A percentile compares a stretch with the other conserved stretches of the same genome.
phyloP scores from a whole-genome alignment of 1,139 yeast genomes.

The Waltiozyma sp. region DNA sequence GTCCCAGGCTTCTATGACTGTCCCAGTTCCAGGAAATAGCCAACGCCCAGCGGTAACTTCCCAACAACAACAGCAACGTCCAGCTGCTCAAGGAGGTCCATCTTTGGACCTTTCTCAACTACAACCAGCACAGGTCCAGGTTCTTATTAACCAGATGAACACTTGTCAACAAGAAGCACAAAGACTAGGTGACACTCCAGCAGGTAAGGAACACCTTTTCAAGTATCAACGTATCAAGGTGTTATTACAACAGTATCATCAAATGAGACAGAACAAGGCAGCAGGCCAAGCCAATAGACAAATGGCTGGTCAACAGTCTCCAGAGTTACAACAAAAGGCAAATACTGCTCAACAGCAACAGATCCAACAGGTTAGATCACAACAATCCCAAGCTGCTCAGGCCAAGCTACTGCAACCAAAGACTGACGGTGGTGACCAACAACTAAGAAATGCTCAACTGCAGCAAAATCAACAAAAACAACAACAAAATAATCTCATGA shows the following conservation, averaged over 20 bases:
- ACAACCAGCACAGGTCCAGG: conserved; percentile 50
- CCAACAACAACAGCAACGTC: not conserved
- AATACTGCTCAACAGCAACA: conserved; percentile 8
- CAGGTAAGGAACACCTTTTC: conserved; percentile 56
- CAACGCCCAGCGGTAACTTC: not conserved
- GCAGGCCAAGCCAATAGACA: conserved; percentile 5
- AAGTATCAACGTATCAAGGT: conserved; percentile 52
- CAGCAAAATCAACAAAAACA: conserved; percentile 3
- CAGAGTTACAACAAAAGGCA: conserved; percentile 12
- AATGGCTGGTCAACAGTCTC: conserved; percentile 6
- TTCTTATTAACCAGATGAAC: conserved; percentile 48
- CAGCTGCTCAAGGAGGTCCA: not conserved
- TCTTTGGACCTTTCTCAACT: conserved; percentile 9
- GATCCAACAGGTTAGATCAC: conserved; percentile 3
- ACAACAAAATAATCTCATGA: conserved; percentile 2
- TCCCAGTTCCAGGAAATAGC: not conserved
- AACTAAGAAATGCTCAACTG: conserved; percentile 2
- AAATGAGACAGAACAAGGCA: conserved; percentile 11
- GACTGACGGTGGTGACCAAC: conserved; percentile 2
- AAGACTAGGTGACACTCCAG: conserved; percentile 46
- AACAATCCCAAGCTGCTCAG: conserved; percentile 6
- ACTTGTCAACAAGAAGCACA: conserved; percentile 56
- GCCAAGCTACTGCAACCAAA: conserved; percentile 13
- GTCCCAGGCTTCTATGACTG: not conserved
- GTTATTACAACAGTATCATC: conserved; percentile 16